Conservation (phyloP, 2,329 filamentous ascomycete genomes). For the Rhytidhysteron rufulum region DNA sequence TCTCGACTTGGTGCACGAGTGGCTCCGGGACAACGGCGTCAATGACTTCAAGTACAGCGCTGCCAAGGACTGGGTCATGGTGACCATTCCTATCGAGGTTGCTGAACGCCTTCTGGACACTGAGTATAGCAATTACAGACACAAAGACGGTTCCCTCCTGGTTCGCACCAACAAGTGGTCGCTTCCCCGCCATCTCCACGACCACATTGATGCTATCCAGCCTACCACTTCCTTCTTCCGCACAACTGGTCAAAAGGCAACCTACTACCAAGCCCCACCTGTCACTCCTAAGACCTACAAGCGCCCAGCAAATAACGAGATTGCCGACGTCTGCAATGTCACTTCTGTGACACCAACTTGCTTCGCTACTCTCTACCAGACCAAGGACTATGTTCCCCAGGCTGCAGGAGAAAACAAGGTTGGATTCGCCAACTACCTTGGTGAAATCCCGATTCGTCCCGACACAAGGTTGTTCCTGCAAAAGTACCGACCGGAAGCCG, state of each 20-base stretch:
- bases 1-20: slow-evolving; percentile 51
- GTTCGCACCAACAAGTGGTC: slow-evolving; percentile 56
- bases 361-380: slow-evolving; percentile 52
- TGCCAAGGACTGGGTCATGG: slow-evolving; percentile 56
- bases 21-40: slow-evolving; percentile 54
- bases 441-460: slow-evolving; percentile 48
- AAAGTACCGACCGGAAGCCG: slow-evolving; percentile 50
- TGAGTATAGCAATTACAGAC: slow-evolving; percentile 50
- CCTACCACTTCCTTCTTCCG: slow-evolving; percentile 57
- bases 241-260: slow-evolving; percentile 17
- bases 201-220: slow-evolving; percentile 57
- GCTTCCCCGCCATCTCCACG: slow-evolving; percentile 54
- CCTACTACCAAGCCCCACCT: slow-evolving; percentile 18
- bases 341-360: slow-evolving; percentile 52
- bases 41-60: slow-evolving; percentile 44
- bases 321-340: slow-evolving; percentile 47
- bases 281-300: slow-evolving; percentile 23
- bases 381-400: slow-evolving; percentile 49
- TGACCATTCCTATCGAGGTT: slow-evolving; percentile 49
- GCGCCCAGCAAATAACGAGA: slow-evolving; percentile 25
- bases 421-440: slow-evolving; percentile 48
- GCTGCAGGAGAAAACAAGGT: slow-evolving; percentile 43
- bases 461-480: slow-evolving; percentile 57
- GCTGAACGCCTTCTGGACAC: slow-evolving; percentile 52
- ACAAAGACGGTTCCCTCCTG: slow-evolving; percentile 50